A percentile compares a stretch with the other conserved stretches of the same genome.
These are phyloP conservation scores for Coemansia sp. DNA, from an alignment of 192 early-diverging fungal species.

Conservation along the genomic window DNA sequence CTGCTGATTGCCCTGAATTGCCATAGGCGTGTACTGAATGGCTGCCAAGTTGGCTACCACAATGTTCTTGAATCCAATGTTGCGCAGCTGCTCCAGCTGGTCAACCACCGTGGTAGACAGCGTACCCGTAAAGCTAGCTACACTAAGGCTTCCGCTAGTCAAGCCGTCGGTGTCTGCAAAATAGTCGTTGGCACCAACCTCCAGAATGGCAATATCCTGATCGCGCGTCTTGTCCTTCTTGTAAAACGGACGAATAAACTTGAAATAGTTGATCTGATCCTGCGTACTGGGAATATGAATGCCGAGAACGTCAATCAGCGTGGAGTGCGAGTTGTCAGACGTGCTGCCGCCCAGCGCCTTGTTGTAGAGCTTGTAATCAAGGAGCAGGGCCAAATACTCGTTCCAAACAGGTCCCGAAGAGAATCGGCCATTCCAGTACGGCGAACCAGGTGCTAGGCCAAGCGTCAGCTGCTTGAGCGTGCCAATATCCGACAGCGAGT, in stretches of 20 bases:
- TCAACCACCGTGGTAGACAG: slow-evolving; percentile 11
- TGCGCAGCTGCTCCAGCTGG: slow-evolving; percentile 29
- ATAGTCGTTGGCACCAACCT: slow-evolving; percentile 34
- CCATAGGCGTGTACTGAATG: slow-evolving; percentile 36
- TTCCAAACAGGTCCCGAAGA: slow-evolving; percentile 38
- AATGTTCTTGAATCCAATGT: slow-evolving; percentile 34
- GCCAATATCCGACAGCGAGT: slow-evolving; percentile 36
- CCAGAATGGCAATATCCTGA: slow-evolving; percentile 23
- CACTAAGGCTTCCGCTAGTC: background rate
- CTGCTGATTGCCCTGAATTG: background rate
- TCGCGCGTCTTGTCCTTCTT: slow-evolving; percentile 3
- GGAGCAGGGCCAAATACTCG: slow-evolving; percentile 23
- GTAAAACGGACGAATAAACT: slow-evolving; percentile 20
- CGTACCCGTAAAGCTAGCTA: slow-evolving; percentile 11
- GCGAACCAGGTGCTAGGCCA: slow-evolving; percentile 13
- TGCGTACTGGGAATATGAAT: slow-evolving; percentile 30
- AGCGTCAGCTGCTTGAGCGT: slow-evolving; percentile 30
- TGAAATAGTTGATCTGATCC: slow-evolving; percentile 40
- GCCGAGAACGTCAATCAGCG: slow-evolving; percentile 11
- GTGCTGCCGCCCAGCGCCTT: slow-evolving; percentile 36
- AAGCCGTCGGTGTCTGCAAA: slow-evolving; percentile 15
- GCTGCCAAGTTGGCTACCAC: slow-evolving; percentile 28
- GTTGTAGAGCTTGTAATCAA: slow-evolving; percentile 26
- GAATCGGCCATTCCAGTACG: slow-evolving; percentile 41
- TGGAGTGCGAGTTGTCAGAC: slow-evolving; percentile 13